Conservation (phyloP, 2,329 filamentous ascomycete species). For the Phialophora chinensis region DNA sequence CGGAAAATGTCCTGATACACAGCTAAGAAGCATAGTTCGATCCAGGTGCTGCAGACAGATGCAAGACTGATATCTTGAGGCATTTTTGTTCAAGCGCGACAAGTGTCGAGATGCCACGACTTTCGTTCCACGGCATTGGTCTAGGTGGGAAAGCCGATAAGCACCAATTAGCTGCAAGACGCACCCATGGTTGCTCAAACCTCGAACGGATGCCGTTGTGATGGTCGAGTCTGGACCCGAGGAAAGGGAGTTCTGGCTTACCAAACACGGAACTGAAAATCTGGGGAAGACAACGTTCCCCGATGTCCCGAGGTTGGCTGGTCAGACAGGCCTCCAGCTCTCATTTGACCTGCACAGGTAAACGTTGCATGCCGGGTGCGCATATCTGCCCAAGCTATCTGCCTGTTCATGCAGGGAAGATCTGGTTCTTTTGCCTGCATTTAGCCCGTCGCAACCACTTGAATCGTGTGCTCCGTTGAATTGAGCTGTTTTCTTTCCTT, state of each 20-base stretch:
- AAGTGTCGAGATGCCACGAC: constrained; percentile 1
- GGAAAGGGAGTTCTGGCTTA: background rate
- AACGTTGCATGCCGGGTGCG: background rate
- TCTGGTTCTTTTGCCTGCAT: constrained; percentile 3
- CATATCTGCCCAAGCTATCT: constrained; percentile 7
- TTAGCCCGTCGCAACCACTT: background rate
- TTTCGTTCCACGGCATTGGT: background rate
- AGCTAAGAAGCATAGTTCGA: background rate
- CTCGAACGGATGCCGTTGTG: background rate
- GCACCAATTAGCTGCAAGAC: background rate
- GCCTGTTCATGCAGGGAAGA: constrained; percentile 8
- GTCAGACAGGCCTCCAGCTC: background rate
- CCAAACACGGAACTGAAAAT: constrained; percentile 1
- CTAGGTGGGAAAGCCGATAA: background rate
- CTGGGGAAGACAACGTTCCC: background rate
- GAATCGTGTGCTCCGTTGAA: background rate
- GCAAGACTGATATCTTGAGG: constrained; percentile 6
- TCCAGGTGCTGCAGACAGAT: background rate
- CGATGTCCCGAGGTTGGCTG: background rate
- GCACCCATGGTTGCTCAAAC: background rate
- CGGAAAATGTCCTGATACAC: constrained; percentile 1
- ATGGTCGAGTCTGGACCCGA: constrained; percentile 1
- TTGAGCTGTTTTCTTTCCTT: background rate
- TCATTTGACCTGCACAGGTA: background rate
- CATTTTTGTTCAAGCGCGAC: background rate